phyloP scores from a whole-genome alignment of 1,139 yeast species.

The Candida tetrigidarum region DNA sequence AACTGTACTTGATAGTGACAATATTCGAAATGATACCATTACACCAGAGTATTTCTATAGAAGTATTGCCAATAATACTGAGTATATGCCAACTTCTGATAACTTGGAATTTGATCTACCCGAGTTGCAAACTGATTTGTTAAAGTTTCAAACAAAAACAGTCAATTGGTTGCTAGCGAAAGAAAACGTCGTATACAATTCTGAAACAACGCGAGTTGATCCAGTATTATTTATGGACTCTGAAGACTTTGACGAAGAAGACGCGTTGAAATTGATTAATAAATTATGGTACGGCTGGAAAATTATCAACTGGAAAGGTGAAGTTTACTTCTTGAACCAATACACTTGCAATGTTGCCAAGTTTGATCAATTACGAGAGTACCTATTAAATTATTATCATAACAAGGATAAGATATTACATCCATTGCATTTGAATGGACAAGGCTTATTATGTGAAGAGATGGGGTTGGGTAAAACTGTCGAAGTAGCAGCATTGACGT shows the following conservation, averaged over 20 bases:
- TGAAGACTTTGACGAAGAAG: conserved; percentile 6
- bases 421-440: conserved; percentile 44
- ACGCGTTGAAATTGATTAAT: conserved; percentile 27
- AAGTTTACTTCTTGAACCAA: conserved; percentile 49
- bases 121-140: conserved; percentile 50
- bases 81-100: conserved; percentile 22
- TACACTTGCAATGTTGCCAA: conserved; percentile 50
- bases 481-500: conserved; percentile 70
- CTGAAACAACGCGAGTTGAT: conserved; percentile 26
- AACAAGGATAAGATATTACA: conserved; percentile 17
- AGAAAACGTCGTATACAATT: conserved; percentile 56
- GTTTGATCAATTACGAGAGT: conserved; percentile 32
- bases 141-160: conserved; percentile 65
- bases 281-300: conserved; percentile 57
- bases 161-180: conserved; percentile 65
- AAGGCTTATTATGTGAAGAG: conserved; percentile 84
- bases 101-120: conserved; percentile 39
- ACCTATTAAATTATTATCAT: conserved; percentile 22
- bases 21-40: conserved; percentile 16
- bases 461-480: conserved; percentile 98
- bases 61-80: conserved; percentile 37
- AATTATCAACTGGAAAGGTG: conserved; percentile 14
- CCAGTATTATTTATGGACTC: conserved; percentile 21
- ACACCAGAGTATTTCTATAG: conserved; percentile 38
- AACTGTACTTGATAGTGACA: conserved; percentile 2